A percentile compares a stretch with the other conserved stretches of the same genome.
Conservation (phyloP, 2,329 filamentous ascomycete genomes). For the Alternaria rosae region DNA sequence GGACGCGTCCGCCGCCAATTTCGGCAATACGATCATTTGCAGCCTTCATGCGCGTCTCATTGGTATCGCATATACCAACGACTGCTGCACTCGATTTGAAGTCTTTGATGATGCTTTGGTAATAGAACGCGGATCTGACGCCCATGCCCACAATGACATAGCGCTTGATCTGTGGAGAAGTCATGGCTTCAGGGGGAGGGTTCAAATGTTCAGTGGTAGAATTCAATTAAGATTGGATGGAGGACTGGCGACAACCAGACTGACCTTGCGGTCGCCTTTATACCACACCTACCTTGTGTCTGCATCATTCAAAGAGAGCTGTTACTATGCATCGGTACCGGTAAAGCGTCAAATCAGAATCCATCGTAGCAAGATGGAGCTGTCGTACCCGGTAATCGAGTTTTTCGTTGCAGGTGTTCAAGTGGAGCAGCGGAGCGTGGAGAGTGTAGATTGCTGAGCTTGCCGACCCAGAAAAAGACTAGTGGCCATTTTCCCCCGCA, state of each 20-base stretch:
- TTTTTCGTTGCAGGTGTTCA: background rate
- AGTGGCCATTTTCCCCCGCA: slow-evolving; percentile 1
- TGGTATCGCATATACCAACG: slow-evolving; percentile 67
- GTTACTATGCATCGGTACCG: background rate
- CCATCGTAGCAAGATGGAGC: background rate
- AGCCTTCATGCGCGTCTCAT: slow-evolving; percentile 66
- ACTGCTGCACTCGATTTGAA: slow-evolving; percentile 60
- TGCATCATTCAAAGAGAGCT: background rate
- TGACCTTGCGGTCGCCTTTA: background rate
- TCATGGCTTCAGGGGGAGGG: background rate
- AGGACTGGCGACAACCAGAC: background rate
- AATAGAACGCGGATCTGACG: slow-evolving; percentile 68
- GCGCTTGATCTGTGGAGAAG: slow-evolving; percentile 17
- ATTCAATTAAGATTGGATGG: background rate
- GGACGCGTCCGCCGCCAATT: slow-evolving; percentile 59
- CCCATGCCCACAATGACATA: slow-evolving; percentile 67
- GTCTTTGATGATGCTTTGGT: slow-evolving; percentile 63
- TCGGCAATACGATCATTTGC: slow-evolving; percentile 60
- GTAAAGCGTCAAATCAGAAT: background rate
- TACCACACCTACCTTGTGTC: background rate
- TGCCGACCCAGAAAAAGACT: slow-evolving; percentile 4
- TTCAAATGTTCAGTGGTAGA: background rate
- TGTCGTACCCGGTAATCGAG: background rate
- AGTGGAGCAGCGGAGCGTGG: background rate
- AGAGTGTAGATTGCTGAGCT: background rate